Evolutionary conservation across 139 green algal genomes (phyloP).

Genomic region (Chlamydomonas incerta): DNA sequence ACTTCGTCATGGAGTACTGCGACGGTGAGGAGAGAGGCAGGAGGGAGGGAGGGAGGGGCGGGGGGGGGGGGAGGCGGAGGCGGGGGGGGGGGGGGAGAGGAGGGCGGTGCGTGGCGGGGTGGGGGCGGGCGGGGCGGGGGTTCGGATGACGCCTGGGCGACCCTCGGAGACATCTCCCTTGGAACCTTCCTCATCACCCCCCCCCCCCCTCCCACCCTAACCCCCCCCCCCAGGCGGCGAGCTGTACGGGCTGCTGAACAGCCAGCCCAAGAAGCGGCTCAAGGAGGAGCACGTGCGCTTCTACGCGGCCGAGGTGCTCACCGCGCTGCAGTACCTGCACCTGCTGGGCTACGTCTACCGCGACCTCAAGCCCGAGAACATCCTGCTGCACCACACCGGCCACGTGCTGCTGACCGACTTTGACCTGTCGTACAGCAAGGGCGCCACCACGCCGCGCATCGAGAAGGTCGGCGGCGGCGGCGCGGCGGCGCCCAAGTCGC

Average conservation of each 20-base stretch:
- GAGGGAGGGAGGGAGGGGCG: background rate
- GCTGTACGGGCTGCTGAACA: slow-evolving; percentile 77
- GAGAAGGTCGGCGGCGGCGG: slow-evolving; percentile 26
- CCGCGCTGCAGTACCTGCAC: slow-evolving; percentile 99
- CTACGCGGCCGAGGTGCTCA: slow-evolving; percentile 94
- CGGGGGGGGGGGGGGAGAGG: background rate
- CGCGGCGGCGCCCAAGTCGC: slow-evolving; percentile 5
- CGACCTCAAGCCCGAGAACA: slow-evolving; percentile 99
- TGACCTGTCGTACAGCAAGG: slow-evolving; percentile 89
- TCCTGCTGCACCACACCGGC: slow-evolving; percentile 90
- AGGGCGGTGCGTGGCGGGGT: no score
- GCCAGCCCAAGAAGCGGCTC: slow-evolving; percentile 77
- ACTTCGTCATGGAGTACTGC: slow-evolving; percentile 89
- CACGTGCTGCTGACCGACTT: slow-evolving; percentile 98
- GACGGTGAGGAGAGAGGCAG: slow-evolving; percentile 42
- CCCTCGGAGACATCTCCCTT: no score
- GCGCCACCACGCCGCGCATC: slow-evolving; percentile 59
- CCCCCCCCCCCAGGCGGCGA: slow-evolving; percentile 59
- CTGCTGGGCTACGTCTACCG: slow-evolving; percentile 96
- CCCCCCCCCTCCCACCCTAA: no score
- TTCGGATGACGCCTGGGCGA: no score
- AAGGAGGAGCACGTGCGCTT: slow-evolving; percentile 86
- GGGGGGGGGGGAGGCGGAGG: background rate
- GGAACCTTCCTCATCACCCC: no score
- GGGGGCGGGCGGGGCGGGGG: no score